Base-by-base conservation (phyloP, 139 green algal species). In the Closterium sp. region DNA sequence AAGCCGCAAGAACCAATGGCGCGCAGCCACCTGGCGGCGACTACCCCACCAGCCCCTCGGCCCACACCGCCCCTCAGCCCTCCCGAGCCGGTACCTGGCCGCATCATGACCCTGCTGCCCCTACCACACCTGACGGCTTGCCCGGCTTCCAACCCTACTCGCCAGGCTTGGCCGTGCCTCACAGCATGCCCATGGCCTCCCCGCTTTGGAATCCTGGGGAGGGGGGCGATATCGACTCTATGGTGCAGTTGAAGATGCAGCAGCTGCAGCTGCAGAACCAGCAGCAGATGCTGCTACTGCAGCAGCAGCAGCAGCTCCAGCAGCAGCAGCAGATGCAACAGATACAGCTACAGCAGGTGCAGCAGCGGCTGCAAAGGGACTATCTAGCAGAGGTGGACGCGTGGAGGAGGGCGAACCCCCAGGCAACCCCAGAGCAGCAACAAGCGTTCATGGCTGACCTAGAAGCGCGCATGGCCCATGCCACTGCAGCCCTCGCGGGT, bases 351-450 rank as follows among this genome's bases (percentile, higher is more conserved):
- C 62, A 79, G 62, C 62, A 79, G 62, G 17, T 79, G 62, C 62
- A 79, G 62, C 62, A 79, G 62, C 62, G 62, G 62, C 62, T 79
- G 10, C 88, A 90, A 29, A 62, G 70, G 24, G 88, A 90, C 29
- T 90, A 90, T 31, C n/a, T 90, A 30, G 88, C 88, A 17, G 88
- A 90, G 29, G 62, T 90, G 70, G 88, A 90, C 70, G 88, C 88
- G 70, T 90, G 88, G 88, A 86, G 38, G 70, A n/a, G 70, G 70
- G n/a, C 88, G 34, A 50, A 90, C 29, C 31, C 38, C 28, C 38
- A 90, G 11, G 88, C 88, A 10, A 50, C 70, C 29, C 27, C 62
- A 28, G 70, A 90, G 88, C 88, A 90, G 28, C 88, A 90, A 10
- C 88, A 90, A 28, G 88, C 28, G 24, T 90, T 86, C 13, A 90